Percentiles rank a stretch among this genome's conserved stretches.
Conservation (phyloP, 2,329 filamentous ascomycete species). For the Fusarium sp. region DNA sequence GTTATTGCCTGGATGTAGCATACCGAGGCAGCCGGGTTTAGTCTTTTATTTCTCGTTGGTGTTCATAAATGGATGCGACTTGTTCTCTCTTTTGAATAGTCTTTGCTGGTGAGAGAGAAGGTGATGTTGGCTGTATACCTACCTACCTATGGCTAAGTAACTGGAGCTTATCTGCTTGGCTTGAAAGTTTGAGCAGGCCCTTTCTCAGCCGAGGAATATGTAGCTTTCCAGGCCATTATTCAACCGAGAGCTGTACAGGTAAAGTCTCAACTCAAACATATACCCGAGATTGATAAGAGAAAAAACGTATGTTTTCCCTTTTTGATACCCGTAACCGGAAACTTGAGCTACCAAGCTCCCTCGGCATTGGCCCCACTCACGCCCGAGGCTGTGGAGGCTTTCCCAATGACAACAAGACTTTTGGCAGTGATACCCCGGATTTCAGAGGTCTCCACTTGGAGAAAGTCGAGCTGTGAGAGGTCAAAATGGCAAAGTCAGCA, state of each 20-base stretch:
- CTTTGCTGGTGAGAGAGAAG: not conserved
- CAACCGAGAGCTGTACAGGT: too few species aligned
- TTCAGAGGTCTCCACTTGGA: constrained; percentile 32
- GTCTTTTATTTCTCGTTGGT: constrained; percentile 32
- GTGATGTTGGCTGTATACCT: not conserved
- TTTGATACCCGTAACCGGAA: constrained; percentile 24
- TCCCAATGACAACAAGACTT: constrained; percentile 18
- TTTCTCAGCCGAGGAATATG: not conserved
- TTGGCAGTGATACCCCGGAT: constrained; percentile 45
- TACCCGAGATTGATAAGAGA: too few species aligned
- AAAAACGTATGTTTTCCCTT: too few species aligned
- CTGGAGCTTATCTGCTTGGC: not conserved
- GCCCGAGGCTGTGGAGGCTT: constrained; percentile 41
- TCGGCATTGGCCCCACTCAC: constrained; percentile 35
- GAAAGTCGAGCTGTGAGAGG: constrained; percentile 31
- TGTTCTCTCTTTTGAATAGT: constrained; percentile 27
- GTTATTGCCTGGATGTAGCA: constrained; percentile 50
- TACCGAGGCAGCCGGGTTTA: constrained; percentile 39
- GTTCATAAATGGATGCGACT: constrained; percentile 48
- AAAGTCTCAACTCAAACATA: too few species aligned
- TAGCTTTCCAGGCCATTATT: not conserved
- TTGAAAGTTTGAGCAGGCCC: not conserved
- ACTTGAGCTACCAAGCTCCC: constrained; percentile 24
- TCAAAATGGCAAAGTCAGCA: constrained; percentile 26
- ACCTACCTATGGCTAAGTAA: not conserved